These are phyloP conservation scores for Penicillium chermesinum DNA, from an alignment of 495 filamentous ascomycete species.

Conservation along the genomic window DNA sequence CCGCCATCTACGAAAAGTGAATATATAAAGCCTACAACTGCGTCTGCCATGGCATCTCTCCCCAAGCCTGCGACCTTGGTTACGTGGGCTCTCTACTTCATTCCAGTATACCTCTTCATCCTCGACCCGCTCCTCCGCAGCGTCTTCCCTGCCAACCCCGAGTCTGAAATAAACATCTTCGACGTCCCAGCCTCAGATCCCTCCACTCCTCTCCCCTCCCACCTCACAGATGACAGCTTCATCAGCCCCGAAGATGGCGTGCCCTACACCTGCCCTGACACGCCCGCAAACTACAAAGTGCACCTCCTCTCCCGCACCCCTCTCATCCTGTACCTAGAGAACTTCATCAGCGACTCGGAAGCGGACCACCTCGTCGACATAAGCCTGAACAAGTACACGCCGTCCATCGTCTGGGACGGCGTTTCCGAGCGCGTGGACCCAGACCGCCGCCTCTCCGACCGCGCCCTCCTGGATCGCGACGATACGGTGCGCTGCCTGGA, in stretches of 20 bases:
- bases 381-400: conserved; percentile 46
- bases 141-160: conserved; percentile 8
- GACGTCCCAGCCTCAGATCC: conserved; percentile 17
- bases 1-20: not conserved
- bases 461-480: conserved; percentile 55
- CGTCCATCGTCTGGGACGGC: conserved; percentile 51
- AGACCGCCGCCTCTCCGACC: conserved; percentile 50
- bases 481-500: conserved; percentile 62
- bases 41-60: conserved; percentile 17
- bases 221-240: conserved; percentile 31
- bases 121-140: conserved; percentile 19
- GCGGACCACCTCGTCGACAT: conserved; percentile 45
- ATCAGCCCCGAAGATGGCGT: conserved; percentile 29
- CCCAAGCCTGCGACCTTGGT: conserved; percentile 30
- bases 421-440: conserved; percentile 40
- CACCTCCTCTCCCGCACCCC: conserved; percentile 48
- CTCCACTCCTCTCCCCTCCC: conserved; percentile 23
- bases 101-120: conserved; percentile 39
- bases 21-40: conserved; percentile 2
- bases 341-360: conserved; percentile 47
- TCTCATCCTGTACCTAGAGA: conserved; percentile 52
- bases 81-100: conserved; percentile 35
- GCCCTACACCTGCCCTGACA: conserved; percentile 22
- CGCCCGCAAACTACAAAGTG: conserved; percentile 27
- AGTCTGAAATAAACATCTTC: conserved; percentile 13